These are phyloP conservation scores for Colletotrichum orbiculare DNA, from an alignment of 2,329 filamentous ascomycete species.

Conservation along the genomic window DNA sequence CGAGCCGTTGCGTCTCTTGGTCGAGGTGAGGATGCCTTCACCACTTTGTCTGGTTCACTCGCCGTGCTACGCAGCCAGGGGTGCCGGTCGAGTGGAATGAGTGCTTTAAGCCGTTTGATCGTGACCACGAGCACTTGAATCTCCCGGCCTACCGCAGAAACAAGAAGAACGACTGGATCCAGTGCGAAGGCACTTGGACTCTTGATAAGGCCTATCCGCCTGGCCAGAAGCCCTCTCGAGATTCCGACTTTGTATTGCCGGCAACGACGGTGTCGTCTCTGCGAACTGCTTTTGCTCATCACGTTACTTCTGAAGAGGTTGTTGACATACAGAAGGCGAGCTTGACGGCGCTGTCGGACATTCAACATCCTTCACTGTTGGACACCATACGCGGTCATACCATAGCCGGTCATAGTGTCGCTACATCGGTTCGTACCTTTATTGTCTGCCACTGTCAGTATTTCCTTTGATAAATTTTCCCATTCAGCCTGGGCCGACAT, in stretches of 20 bases:
- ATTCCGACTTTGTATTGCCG: constrained; percentile 40
- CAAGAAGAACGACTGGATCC: constrained; percentile 78
- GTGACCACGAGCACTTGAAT: constrained; percentile 68
- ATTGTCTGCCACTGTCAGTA: neutral
- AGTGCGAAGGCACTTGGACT: constrained; percentile 67
- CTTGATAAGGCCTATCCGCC: constrained; percentile 58
- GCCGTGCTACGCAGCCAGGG: constrained; percentile 66
- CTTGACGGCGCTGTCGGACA: constrained; percentile 51
- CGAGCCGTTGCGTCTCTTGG: constrained; percentile 73
- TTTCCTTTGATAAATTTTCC: neutral
- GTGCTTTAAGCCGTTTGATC: constrained; percentile 71
- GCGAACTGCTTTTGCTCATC: constrained; percentile 49
- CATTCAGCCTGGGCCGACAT: constrained; percentile 15
- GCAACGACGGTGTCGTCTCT: constrained; percentile 19
- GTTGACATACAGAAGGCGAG: constrained; percentile 37
- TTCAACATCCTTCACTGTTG: constrained; percentile 51
- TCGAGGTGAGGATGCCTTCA: constrained; percentile 71
- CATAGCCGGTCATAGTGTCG: constrained; percentile 55
- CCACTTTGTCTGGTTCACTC: constrained; percentile 69
- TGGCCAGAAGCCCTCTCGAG: constrained; percentile 48
- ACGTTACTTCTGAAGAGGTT: constrained; percentile 49
- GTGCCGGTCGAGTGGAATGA: constrained; percentile 74
- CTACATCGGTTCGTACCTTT: constrained; percentile 53
- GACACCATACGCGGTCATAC: constrained; percentile 53
- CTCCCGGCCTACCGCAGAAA: constrained; percentile 77